A percentile compares a stretch with the other conserved stretches of the same genome.
phyloP scores from a whole-genome alignment of 2,329 filamentous ascomycete genomes.

The Diaporthe sp. region DNA sequence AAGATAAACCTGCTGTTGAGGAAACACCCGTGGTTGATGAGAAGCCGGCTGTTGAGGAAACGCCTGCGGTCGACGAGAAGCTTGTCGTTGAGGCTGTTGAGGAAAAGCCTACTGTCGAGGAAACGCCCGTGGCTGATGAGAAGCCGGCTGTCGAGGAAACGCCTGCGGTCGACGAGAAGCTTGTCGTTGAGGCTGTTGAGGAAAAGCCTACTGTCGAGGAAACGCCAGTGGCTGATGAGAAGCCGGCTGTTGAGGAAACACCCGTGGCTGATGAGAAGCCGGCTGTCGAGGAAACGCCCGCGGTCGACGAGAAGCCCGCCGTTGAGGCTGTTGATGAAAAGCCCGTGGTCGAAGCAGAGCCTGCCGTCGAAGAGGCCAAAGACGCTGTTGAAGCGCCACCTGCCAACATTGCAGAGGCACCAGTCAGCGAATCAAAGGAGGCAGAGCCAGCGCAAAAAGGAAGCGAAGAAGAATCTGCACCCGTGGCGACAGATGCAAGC shows the following conservation, averaged over 20 bases:
- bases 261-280: background rate
- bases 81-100: background rate
- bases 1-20: constrained; percentile 5
- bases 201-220: constrained; percentile 25
- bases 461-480: constrained; percentile 27
- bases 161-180: constrained; percentile 22
- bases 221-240: background rate
- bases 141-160: background rate
- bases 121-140: constrained; percentile 2
- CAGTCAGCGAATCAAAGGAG: background rate
- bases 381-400: background rate
- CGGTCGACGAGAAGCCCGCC: background rate
- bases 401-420: background rate
- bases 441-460: background rate
- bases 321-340: constrained; percentile 1
- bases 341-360: background rate
- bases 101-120: constrained; percentile 21
- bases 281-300: background rate
- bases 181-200: background rate
- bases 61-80: constrained; percentile 23
- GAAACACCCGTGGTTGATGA: constrained; percentile 27
- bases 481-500: background rate
- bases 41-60: constrained; percentile 28
- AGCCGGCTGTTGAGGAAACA: background rate
- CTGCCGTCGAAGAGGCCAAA: background rate